Percentiles rank a stretch among this genome's conserved stretches.
phyloP scores from a whole-genome alignment of 768 basidiomycete species.

The Leccinellum luteum region DNA sequence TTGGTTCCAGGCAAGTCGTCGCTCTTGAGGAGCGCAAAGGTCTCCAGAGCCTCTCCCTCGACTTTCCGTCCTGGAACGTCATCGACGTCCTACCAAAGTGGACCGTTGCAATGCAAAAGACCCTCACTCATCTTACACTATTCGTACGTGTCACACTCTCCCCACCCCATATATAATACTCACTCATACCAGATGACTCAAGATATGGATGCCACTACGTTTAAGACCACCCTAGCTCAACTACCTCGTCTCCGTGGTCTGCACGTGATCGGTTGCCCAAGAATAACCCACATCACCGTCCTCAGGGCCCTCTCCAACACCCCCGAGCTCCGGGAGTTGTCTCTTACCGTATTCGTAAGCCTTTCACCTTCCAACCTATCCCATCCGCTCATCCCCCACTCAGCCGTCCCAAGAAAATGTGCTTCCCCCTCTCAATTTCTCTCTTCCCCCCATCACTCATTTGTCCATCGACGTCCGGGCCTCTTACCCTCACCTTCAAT shows the following conservation, averaged over 20 bases:
- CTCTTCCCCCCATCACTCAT: conserved; percentile 44
- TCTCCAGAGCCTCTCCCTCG: conserved; percentile 49
- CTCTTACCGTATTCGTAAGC: conserved; percentile 58
- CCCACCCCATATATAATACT: not conserved
- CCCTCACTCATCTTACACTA: conserved; percentile 54
- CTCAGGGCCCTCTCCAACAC: conserved; percentile 44
- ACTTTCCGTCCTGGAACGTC: conserved; percentile 61
- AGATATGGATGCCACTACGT: conserved; percentile 50
- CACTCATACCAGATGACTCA: conserved; percentile 45
- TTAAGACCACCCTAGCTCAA: conserved; percentile 45
- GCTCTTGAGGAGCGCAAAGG: conserved; percentile 39
- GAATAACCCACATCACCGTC: conserved; percentile 50
- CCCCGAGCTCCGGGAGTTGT: conserved; percentile 57
- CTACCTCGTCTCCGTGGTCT: conserved; percentile 55
- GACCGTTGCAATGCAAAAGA: conserved; percentile 41
- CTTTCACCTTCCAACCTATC: not conserved
- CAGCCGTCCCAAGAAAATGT: conserved; percentile 14
- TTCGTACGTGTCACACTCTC: conserved; percentile 43
- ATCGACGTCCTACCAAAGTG: conserved; percentile 60
- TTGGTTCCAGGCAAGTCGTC: conserved; percentile 50
- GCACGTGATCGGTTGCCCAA: conserved; percentile 60
- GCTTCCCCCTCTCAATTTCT: conserved; percentile 7
- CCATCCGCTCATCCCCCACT: not conserved
- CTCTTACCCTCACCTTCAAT: conserved; percentile 20
- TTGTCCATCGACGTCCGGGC: conserved; percentile 52